These are phyloP conservation scores for Tieghemostelium lacteum DNA, from an alignment of 78 protist genomes.

Conservation along the genomic window DNA sequence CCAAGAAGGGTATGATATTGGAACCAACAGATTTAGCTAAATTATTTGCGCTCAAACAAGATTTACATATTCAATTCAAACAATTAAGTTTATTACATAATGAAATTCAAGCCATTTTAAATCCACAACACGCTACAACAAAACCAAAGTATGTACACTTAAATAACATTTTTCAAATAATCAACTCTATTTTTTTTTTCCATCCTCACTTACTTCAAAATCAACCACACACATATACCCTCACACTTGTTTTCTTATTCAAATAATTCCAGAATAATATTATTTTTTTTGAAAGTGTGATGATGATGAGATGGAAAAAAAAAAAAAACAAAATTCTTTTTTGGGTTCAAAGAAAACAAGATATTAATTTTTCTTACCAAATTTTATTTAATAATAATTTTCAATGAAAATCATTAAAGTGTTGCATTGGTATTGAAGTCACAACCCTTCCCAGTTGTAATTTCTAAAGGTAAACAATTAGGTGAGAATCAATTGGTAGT, in stretches of 20 bases:
- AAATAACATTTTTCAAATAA: too few species aligned
- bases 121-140: slow-evolving; percentile 38
- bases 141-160: slow-evolving; percentile 65
- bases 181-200: not conserved
- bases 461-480: slow-evolving; percentile 77
- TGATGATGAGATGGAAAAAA: too few species aligned
- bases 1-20: slow-evolving; percentile 73
- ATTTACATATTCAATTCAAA: slow-evolving; percentile 72
- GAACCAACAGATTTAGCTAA: slow-evolving; percentile 79
- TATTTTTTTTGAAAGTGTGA: too few species aligned
- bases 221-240: not conserved
- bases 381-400: too few species aligned
- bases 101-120: slow-evolving; percentile 65
- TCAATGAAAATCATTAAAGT: not conserved
- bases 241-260: too few species aligned
- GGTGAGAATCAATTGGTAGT: slow-evolving; percentile 80
- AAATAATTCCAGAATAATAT: too few species aligned
- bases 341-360: too few species aligned
- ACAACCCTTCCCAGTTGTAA: slow-evolving; percentile 84
- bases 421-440: slow-evolving; percentile 79
- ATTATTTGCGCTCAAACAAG: slow-evolving; percentile 66
- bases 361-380: too few species aligned
- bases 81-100: slow-evolving; percentile 55
- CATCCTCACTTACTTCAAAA: not conserved
- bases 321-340: too few species aligned